phyloP scores from a whole-genome alignment of 768 basidiomycete genomes.

The Postia placenta region DNA sequence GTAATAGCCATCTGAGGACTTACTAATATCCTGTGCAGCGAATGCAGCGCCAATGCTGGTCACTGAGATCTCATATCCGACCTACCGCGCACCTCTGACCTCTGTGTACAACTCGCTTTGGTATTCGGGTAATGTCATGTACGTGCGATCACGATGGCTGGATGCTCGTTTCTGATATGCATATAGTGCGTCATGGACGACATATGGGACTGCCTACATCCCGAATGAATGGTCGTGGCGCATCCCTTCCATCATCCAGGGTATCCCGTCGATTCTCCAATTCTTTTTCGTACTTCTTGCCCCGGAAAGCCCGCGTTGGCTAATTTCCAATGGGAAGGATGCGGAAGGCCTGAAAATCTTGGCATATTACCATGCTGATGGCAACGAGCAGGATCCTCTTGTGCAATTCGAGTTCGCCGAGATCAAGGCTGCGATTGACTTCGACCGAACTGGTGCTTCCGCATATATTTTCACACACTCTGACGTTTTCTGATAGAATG shows the following conservation, averaged over 20 bases:
- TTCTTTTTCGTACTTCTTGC: slow-evolving; percentile 50
- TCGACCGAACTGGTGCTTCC: slow-evolving; percentile 35
- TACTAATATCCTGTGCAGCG: slow-evolving; percentile 9
- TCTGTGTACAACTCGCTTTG: slow-evolving; percentile 39
- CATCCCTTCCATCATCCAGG: slow-evolving; percentile 59
- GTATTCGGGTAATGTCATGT: slow-evolving; percentile 34
- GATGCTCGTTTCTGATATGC: not conserved
- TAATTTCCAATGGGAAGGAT: slow-evolving; percentile 44
- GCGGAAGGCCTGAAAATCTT: slow-evolving; percentile 27
- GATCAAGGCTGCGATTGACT: slow-evolving; percentile 50
- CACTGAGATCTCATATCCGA: slow-evolving; percentile 45
- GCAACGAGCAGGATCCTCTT: slow-evolving; percentile 40
- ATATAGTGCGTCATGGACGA: slow-evolving; percentile 14
- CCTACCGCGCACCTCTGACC: slow-evolving; percentile 40
- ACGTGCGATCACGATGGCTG: slow-evolving; percentile 9
- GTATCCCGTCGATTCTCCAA: slow-evolving; percentile 47
- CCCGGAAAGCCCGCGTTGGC: slow-evolving; percentile 61
- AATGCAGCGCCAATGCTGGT: slow-evolving; percentile 43
- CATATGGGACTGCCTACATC: slow-evolving; percentile 39
- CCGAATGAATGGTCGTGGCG: slow-evolving; percentile 44
- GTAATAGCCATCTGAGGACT: not conserved
- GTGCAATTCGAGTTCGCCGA: slow-evolving; percentile 59
- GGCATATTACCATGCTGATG: slow-evolving; percentile 36
- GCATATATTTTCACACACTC: not conserved
- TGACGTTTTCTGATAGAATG: not conserved